Evolutionary conservation across 768 basidiomycete genomes (phyloP).

Genomic region (Leccinum olivaceopallidum): DNA sequence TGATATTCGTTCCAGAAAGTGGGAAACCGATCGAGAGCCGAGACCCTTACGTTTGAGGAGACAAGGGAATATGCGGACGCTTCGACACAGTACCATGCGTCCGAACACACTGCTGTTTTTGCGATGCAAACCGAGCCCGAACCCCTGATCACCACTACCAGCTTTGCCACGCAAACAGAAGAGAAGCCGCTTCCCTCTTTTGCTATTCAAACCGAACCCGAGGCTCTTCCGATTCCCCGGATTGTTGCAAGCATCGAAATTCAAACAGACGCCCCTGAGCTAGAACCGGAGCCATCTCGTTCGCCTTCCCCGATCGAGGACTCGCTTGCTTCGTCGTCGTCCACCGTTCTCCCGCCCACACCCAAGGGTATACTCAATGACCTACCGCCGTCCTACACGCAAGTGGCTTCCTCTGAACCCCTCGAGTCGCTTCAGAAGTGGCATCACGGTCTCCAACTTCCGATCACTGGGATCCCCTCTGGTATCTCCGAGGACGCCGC

Average conservation of each 20-base stretch:
- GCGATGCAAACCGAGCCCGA: slow-evolving; percentile 65
- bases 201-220: slow-evolving; percentile 41
- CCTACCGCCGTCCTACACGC: slow-evolving; percentile 74
- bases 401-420: slow-evolving; percentile 52
- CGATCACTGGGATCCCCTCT: slow-evolving; percentile 42
- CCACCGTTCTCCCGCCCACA: slow-evolving; percentile 70
- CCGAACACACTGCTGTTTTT: slow-evolving; percentile 46
- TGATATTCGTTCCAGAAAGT: slow-evolving; percentile 53
- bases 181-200: slow-evolving; percentile 22
- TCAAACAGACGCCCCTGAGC: slow-evolving; percentile 56
- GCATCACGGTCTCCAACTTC: slow-evolving; percentile 59
- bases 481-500: slow-evolving; percentile 66
- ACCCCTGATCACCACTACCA: slow-evolving; percentile 44
- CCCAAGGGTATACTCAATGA: slow-evolving; percentile 56
- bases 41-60: slow-evolving; percentile 53
- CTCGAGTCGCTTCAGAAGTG: slow-evolving; percentile 65
- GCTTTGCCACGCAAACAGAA: slow-evolving; percentile 62
- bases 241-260: slow-evolving; percentile 53
- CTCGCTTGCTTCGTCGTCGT: slow-evolving; percentile 70
- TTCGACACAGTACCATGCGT: slow-evolving; percentile 66
- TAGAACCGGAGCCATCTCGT: slow-evolving; percentile 36
- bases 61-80: slow-evolving; percentile 76
- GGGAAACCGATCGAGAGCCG: slow-evolving; percentile 52
- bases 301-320: slow-evolving; percentile 51
- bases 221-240: slow-evolving; percentile 32